These are phyloP conservation scores for Sporisorium sorghi DNA, from an alignment of 1,284 basidiomycete genomes.

Conservation along the genomic window DNA sequence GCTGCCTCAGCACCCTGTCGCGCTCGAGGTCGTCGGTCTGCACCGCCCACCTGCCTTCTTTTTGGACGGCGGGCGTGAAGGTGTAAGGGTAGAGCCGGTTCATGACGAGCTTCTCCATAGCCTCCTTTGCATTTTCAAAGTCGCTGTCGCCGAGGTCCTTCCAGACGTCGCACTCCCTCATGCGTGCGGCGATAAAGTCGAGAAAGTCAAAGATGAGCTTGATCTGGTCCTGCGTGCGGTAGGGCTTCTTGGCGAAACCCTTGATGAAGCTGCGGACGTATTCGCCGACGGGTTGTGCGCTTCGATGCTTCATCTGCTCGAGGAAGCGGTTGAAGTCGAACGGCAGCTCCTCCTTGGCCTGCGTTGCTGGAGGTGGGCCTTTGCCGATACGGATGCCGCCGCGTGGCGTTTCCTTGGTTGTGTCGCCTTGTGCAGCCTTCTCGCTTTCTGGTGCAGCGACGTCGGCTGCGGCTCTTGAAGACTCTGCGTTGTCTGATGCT, in stretches of 20 bases:
- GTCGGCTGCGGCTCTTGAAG: not conserved
- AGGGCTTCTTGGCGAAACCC: slow-evolving; percentile 68
- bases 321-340: slow-evolving; percentile 69
- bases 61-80: slow-evolving; percentile 65
- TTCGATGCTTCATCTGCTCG: slow-evolving; percentile 68
- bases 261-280: slow-evolving; percentile 68
- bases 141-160: slow-evolving; percentile 75
- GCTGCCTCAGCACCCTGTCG: slow-evolving; percentile 87
- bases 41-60: slow-evolving; percentile 65
- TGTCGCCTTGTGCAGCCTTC: not conserved
- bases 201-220: slow-evolving; percentile 69
- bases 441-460: not conserved
- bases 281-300: slow-evolving; percentile 66
- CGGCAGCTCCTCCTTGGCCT: slow-evolving; percentile 59
- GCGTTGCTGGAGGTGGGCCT: slow-evolving; percentile 54
- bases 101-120: slow-evolving; percentile 99
- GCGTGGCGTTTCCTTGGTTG: slow-evolving; percentile 7
- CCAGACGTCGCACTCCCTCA: slow-evolving; percentile 64
- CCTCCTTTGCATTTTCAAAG: slow-evolving; percentile 96
- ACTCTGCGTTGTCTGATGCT: not conserved
- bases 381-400: slow-evolving; percentile 56
- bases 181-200: slow-evolving; percentile 65
- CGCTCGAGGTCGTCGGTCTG: slow-evolving; percentile 93
- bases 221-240: slow-evolving; percentile 65
- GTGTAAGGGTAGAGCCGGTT: slow-evolving; percentile 81